Evolutionary conservation across 2,329 filamentous ascomycete species (phyloP).

Genomic region (Blumeria hordei): DNA sequence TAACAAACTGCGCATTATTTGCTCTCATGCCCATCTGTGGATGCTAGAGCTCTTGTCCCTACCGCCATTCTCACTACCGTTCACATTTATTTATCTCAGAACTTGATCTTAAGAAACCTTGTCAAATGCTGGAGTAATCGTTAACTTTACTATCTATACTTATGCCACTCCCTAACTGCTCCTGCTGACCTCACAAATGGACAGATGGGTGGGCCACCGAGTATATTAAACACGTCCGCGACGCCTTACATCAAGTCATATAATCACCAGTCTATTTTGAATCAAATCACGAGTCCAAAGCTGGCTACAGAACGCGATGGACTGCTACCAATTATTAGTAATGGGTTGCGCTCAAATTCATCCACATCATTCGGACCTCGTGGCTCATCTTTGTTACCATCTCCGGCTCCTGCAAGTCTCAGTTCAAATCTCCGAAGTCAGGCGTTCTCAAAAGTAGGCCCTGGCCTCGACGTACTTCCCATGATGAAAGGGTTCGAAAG

Average conservation of each 20-base stretch:
- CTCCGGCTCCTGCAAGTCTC: conserved; percentile 61
- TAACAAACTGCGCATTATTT: no score
- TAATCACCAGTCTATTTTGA: conserved; percentile 19
- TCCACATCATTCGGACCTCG: conserved; percentile 40
- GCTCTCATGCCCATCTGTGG: no score
- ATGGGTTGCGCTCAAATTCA: conserved; percentile 24
- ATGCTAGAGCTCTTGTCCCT: no score
- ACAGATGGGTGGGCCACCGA: conserved; percentile 16
- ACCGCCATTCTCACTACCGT: no score
- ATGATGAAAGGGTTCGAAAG: conserved; percentile 25
- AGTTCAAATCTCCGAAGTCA: conserved; percentile 63
- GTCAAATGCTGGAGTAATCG: no score
- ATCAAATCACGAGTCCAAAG: conserved; percentile 18
- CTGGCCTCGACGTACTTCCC: conserved; percentile 30
- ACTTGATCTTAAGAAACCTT: no score
- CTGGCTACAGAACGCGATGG: conserved; percentile 32
- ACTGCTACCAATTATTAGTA: conserved; percentile 22
- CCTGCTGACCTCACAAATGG: conserved; percentile 13
- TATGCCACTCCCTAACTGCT: conserved; percentile 1
- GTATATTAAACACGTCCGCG: conserved; percentile 28
- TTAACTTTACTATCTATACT: no score
- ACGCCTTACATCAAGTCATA: conserved; percentile 29
- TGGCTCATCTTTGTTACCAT: conserved; percentile 44
- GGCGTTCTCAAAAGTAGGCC: conserved; percentile 34
- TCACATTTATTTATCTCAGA: no score